Evolutionary conservation across 1,284 basidiomycete genomes (phyloP), one percentile per base, ranked within the genome.

Genomic region (Cerioporus squamosus): DNA sequence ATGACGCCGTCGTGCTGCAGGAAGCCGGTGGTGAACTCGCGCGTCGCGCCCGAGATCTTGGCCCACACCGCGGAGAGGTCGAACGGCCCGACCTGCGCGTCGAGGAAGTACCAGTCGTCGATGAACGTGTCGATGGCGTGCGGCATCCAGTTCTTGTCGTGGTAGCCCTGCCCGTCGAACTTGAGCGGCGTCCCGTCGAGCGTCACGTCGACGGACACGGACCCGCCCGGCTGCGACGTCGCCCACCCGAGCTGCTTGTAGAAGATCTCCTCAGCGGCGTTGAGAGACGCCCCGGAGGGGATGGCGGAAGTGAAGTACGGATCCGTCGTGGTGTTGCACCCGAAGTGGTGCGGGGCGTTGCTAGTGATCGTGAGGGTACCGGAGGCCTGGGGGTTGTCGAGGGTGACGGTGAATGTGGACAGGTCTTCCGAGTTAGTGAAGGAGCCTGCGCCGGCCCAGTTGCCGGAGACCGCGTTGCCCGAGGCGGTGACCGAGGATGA

Each of bases 101-200:
- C 51, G 22, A 68, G 57, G 54, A 69, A 70, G 60, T 63, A 68
- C 70, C 70, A 71, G 18, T 61, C 58, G 39, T 55, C 54, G 49
- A 70, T 62, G 51, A 61, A 56, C 12, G 57, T 51, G 59, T 68
- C 66, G 33, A 71, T 53, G 17, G 65, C 58, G 6, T 44, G 44
- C 24, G 67, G 63, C 29, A 65, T 53, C 66, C 66, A 71, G 60
- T 71, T 71, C 40, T 61, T 55, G 48, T 71, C 70, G 50, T 71
- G 68, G 60, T 71, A 71, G 4, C 65, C 70, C 31, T 61, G 50
- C 8, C 70, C 70, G 15, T 56, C 52, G 63, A 70, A 69, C 42
- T 51, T 15, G 15, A 70, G 55, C 20, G 17, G 39, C 9, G 64
- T 57, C 15, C 64, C 68, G 53, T 64, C 59, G 47, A 70, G 56